Conservation (phyloP, 371 early-diverging fungal genomes). For the Syncephalis plumigaleata region DNA sequence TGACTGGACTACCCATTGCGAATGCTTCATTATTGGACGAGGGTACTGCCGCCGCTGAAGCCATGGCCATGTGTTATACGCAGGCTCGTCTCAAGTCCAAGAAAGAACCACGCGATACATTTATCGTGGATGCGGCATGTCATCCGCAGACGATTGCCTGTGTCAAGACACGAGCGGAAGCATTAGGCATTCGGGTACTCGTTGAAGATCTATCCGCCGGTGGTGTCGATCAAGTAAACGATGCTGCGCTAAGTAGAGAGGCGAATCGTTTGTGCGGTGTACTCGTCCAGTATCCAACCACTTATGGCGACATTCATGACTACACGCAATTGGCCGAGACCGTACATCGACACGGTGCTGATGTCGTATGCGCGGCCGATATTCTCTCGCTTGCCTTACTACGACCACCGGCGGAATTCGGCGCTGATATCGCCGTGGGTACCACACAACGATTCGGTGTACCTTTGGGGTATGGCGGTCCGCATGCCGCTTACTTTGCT, state of each 20-base stretch:
- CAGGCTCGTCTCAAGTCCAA: constrained; percentile 30
- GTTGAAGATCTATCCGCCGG: constrained; percentile 76
- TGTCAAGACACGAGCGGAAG: constrained; percentile 81
- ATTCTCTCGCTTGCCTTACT: constrained; percentile 82
- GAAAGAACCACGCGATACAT: constrained; percentile 47
- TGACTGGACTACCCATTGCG: constrained; percentile 87
- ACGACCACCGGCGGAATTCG: constrained; percentile 86
- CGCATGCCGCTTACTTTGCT: constrained; percentile 98
- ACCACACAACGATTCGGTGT: constrained; percentile 95
- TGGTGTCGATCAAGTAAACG: constrained; percentile 36
- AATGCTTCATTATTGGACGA: constrained; percentile 94
- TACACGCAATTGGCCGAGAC: constrained; percentile 55
- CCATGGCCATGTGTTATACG: constrained; percentile 81
- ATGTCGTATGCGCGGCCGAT: constrained; percentile 85
- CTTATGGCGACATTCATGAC: constrained; percentile 67
- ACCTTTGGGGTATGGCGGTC: constrained; percentile 94
- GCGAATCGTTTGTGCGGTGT: background rate
- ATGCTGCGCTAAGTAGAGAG: background rate
- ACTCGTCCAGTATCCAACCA: constrained; percentile 68
- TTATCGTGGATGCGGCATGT: constrained; percentile 81
- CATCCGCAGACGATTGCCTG: constrained; percentile 91
- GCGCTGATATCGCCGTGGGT: constrained; percentile 92
- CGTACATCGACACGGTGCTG: constrained; percentile 66
- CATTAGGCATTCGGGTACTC: constrained; percentile 77
- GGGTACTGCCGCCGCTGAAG: constrained; percentile 96